phyloP scores from a whole-genome alignment of 202 grass and related monocot species.

The Zoysia matrella region DNA sequence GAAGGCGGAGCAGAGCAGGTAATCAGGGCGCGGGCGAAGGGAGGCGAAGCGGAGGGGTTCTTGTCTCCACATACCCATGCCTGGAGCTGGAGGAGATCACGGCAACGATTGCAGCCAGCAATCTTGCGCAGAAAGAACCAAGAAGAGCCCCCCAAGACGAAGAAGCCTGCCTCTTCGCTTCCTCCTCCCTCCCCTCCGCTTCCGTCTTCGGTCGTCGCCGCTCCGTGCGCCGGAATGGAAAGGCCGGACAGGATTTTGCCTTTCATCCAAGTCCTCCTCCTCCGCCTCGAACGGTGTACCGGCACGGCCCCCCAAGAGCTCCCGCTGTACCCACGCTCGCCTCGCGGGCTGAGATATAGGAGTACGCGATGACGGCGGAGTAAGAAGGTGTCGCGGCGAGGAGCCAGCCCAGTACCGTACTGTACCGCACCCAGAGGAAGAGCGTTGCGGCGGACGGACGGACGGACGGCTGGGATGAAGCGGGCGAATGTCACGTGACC shows the following conservation, averaged over 20 bases:
- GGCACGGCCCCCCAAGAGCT: constrained; percentile 21
- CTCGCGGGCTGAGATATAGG: no score
- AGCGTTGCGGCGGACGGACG: neutral
- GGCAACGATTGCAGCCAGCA: neutral
- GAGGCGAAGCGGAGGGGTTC: neutral
- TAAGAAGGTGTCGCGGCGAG: neutral
- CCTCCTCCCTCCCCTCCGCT: neutral
- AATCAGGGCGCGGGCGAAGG: neutral
- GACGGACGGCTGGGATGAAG: neutral
- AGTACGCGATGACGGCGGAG: neutral
- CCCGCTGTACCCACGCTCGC: constrained; percentile 6
- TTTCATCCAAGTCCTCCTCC: neutral
- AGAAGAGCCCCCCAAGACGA: neutral
- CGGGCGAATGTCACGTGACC: neutral
- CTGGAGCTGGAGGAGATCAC: neutral
- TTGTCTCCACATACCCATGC: constrained; percentile 37
- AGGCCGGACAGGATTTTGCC: constrained; percentile 16
- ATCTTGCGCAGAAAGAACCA: neutral
- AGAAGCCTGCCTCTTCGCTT: neutral
- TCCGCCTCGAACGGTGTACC: constrained; percentile 26
- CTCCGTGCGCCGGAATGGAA: neutral
- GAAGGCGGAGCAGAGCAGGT: neutral
- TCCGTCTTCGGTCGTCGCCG: no score
- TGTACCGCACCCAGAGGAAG: neutral
- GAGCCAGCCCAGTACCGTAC: neutral